Evolutionary conservation across 768 basidiomycete genomes (phyloP).

Genomic region (Termitomyces sp.): DNA sequence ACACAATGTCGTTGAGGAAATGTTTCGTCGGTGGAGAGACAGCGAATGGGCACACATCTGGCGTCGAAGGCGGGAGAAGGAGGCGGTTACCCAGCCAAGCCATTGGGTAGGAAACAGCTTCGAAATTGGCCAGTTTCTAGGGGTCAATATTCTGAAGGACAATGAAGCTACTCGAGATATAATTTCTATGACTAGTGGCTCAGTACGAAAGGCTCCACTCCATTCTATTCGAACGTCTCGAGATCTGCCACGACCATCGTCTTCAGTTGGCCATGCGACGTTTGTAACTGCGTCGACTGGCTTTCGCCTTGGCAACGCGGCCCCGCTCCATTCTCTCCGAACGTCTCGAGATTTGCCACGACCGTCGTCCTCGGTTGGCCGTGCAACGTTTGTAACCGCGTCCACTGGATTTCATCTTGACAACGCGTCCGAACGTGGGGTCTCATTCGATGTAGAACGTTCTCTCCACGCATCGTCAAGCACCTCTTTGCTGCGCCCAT

Average conservation of each 20-base stretch:
- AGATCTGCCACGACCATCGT: constrained; percentile 5
- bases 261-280: constrained; percentile 18
- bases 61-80: constrained; percentile 32
- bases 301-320: background rate
- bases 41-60: constrained; percentile 62
- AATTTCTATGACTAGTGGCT: constrained; percentile 8
- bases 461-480: constrained; percentile 16
- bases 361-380: constrained; percentile 10
- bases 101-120: constrained; percentile 76
- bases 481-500: constrained; percentile 16
- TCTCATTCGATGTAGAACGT: constrained; percentile 1
- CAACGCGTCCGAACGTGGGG: constrained; percentile 4
- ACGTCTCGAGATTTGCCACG: constrained; percentile 6
- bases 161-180: constrained; percentile 18
- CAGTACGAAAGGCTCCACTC: constrained; percentile 1
- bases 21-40: constrained; percentile 59
- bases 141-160: constrained; percentile 55
- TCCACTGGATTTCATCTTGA: constrained; percentile 15
- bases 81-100: constrained; percentile 15
- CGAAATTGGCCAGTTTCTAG: constrained; percentile 74
- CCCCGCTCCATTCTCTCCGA: background rate
- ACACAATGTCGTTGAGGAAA: constrained; percentile 47
- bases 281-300: constrained; percentile 26
- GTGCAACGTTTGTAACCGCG: constrained; percentile 26
- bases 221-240: constrained; percentile 3